Conservation (phyloP, 305 asterid genomes). For the Fraxinus angustifolia region DNA sequence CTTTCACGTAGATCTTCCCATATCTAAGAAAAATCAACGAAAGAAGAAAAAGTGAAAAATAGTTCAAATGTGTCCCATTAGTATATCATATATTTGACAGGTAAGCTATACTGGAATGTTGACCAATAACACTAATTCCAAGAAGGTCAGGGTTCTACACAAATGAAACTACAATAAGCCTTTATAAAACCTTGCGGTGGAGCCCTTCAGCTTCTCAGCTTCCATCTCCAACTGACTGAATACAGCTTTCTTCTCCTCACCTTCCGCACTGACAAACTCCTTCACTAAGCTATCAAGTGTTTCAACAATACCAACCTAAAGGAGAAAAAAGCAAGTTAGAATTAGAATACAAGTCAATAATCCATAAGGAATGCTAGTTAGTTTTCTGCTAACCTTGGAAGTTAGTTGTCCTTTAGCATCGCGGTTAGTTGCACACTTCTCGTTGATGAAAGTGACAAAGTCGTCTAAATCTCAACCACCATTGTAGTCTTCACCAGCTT, state of each 20-base stretch:
- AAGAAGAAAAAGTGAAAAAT: background rate
- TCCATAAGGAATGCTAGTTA: background rate
- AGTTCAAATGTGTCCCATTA: background rate
- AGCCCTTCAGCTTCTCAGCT: slow-evolving; percentile 66
- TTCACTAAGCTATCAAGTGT: slow-evolving; percentile 59
- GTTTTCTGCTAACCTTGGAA: slow-evolving; percentile 48
- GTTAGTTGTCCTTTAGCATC: slow-evolving; percentile 77
- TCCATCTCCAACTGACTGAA: slow-evolving; percentile 62
- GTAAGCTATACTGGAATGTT: background rate
- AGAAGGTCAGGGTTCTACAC: background rate
- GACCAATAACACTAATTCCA: background rate
- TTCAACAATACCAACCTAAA: slow-evolving; percentile 77
- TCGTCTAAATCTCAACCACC: slow-evolving; percentile 79
- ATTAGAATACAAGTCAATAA: background rate
- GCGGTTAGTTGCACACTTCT: slow-evolving; percentile 76
- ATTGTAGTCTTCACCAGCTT: slow-evolving; percentile 86
- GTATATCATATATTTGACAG: background rate
- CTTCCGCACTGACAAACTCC: slow-evolving; percentile 57
- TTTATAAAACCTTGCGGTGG: slow-evolving; percentile 54
- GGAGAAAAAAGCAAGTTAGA: background rate
- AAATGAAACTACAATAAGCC: slow-evolving; percentile 3
- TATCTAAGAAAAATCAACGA: slow-evolving; percentile 39
- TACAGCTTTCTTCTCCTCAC: slow-evolving; percentile 53
- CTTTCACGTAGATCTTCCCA: slow-evolving; percentile 75
- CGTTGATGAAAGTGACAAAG: slow-evolving; percentile 77